Conservation (phyloP, 139 green algal species). For the Pycnococcus provasolii region DNA sequence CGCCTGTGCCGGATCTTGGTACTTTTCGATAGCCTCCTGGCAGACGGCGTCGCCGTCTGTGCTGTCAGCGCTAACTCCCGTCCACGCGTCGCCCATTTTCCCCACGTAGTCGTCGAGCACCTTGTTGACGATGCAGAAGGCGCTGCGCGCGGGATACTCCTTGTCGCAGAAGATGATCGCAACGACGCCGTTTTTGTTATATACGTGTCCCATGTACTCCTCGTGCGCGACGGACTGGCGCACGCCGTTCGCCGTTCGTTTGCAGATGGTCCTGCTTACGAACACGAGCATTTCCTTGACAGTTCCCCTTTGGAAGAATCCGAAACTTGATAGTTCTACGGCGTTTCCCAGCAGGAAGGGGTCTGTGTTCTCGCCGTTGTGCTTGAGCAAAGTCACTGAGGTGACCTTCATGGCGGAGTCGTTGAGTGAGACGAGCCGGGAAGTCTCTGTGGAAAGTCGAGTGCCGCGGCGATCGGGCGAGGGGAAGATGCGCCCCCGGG, state of each 20-base stretch:
- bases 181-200: slow-evolving; percentile 75
- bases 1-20: slow-evolving; percentile 79
- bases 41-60: slow-evolving; percentile 43
- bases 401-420: slow-evolving; percentile 45
- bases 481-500: too few relatives aligned
- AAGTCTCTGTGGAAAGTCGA: too few relatives aligned
- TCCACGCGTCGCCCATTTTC: slow-evolving; percentile 50
- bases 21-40: slow-evolving; percentile 68
- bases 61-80: slow-evolving; percentile 44
- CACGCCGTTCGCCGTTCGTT: slow-evolving; percentile 65
- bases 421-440: too few relatives aligned
- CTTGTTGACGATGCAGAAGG: slow-evolving; percentile 88
- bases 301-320: slow-evolving; percentile 77
- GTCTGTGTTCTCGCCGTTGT: slow-evolving; percentile 50
- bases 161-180: slow-evolving; percentile 78
- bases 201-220: slow-evolving; percentile 87
- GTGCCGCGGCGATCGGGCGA: too few relatives aligned
- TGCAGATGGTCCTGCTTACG: slow-evolving; percentile 76
- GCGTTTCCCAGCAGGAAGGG: slow-evolving; percentile 63
- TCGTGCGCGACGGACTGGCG: slow-evolving; percentile 76
- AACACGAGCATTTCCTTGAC: slow-evolving; percentile 93
- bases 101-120: slow-evolving; percentile 38
- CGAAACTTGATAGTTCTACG: slow-evolving; percentile 78
- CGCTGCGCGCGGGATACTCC: slow-evolving; percentile 81
- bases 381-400: slow-evolving; percentile 51